These are phyloP conservation scores for Chernovozyma aurita DNA, from an alignment of 1,139 yeast species.

Conservation along the genomic window DNA sequence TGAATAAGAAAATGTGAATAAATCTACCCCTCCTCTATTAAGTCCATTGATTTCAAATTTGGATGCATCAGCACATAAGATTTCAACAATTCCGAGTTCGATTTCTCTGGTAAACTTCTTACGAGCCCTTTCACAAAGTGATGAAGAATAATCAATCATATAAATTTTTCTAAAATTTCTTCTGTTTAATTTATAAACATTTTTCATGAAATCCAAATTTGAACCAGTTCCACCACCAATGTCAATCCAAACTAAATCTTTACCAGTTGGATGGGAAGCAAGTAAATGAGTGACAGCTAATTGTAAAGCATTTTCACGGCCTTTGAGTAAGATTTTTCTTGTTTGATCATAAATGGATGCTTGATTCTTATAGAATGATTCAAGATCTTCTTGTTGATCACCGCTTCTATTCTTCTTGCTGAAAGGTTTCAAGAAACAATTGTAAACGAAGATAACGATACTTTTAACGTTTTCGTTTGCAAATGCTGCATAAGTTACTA, in stretches of 20 bases:
- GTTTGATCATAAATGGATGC: conserved; percentile 74
- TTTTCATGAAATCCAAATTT: conserved; percentile 73
- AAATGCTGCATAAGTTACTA: conserved; percentile 15
- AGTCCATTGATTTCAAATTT: conserved; percentile 47
- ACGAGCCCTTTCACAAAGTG: conserved; percentile 68
- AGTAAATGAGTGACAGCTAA: conserved; percentile 55
- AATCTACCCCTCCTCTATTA: conserved; percentile 41
- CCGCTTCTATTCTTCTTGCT: conserved; percentile 35
- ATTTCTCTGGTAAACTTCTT: conserved; percentile 41
- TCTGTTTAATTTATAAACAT: conserved; percentile 41
- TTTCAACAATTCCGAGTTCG: conserved; percentile 54
- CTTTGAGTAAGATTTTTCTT: conserved; percentile 59
- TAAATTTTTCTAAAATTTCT: conserved; percentile 60
- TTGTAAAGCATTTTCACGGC: conserved; percentile 62
- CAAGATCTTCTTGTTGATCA: conserved; percentile 65
- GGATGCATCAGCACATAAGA: conserved; percentile 72
- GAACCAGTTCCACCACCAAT: conserved; percentile 86
- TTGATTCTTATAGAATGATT: conserved; percentile 68
- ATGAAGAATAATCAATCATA: conserved; percentile 72
- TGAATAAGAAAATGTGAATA: conserved; percentile 74
- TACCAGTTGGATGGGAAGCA: conserved; percentile 20
- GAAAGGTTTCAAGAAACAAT: conserved; percentile 70
- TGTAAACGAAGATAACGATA: conserved; percentile 38
- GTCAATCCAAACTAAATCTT: conserved; percentile 70
- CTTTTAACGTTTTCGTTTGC: conserved; percentile 26